phyloP scores from a whole-genome alignment of 495 filamentous ascomycete genomes.

The Chaetomium tenue region DNA sequence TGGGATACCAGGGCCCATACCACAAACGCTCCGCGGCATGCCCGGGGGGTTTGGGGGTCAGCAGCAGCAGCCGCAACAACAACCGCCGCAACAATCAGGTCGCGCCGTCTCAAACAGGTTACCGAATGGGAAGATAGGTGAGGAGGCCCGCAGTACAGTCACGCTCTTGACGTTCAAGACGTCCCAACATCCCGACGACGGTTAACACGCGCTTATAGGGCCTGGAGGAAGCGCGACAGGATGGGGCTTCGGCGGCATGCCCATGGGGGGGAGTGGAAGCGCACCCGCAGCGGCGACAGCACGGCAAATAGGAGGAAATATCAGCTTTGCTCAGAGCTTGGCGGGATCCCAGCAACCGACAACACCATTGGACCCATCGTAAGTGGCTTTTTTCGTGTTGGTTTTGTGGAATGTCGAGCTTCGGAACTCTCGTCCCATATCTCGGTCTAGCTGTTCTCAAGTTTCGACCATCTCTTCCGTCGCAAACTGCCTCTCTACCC shows the following conservation, averaged over 20 bases:
- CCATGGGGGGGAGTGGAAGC: slow-evolving; percentile 67
- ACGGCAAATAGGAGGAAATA: slow-evolving; percentile 60
- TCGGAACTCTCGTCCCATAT: not conserved
- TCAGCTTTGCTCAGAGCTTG: slow-evolving; percentile 80
- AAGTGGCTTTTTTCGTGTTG: slow-evolving; percentile 48
- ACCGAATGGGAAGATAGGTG: slow-evolving; percentile 76
- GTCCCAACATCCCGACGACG: slow-evolving; percentile 1
- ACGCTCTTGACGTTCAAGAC: not conserved
- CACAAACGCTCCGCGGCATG: slow-evolving; percentile 68
- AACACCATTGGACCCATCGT: slow-evolving; percentile 77
- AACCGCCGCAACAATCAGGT: slow-evolving; percentile 49
- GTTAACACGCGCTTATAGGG: slow-evolving; percentile 31
- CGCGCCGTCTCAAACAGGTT: slow-evolving; percentile 66
- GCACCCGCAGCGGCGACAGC: slow-evolving; percentile 41
- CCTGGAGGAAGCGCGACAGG: slow-evolving; percentile 63
- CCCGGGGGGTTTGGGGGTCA: slow-evolving; percentile 64
- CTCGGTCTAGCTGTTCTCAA: too few relatives aligned
- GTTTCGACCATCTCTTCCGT: not conserved
- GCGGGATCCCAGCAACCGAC: slow-evolving; percentile 74
- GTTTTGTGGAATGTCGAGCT: not conserved
- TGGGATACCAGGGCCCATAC: slow-evolving; percentile 56
- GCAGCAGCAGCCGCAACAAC: slow-evolving; percentile 58
- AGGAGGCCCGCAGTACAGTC: slow-evolving; percentile 25
- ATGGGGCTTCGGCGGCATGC: slow-evolving; percentile 67
- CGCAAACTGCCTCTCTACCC: not conserved